These are phyloP conservation scores for Neurospora sp. DNA, from an alignment of 495 filamentous ascomycete species.

Conservation along the genomic window DNA sequence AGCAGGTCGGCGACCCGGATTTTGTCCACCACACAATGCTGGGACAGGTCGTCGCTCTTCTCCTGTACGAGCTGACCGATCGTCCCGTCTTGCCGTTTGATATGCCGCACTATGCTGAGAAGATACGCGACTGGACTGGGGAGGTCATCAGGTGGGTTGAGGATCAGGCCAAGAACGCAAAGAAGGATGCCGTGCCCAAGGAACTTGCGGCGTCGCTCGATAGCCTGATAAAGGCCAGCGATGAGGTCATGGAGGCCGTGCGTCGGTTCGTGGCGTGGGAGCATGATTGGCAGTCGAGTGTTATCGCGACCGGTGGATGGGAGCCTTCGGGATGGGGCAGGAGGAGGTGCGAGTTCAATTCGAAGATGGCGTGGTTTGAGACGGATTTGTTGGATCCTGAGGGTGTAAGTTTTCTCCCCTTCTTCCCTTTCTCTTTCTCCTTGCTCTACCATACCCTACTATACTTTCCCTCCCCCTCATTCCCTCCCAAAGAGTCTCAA, in stretches of 20 bases:
- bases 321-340: conserved; percentile 56
- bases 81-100: conserved; percentile 75
- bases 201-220: conserved; percentile 36
- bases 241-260: conserved; percentile 48
- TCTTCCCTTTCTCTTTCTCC: not conserved
- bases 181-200: not conserved
- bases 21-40: conserved; percentile 75
- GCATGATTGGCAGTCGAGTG: conserved; percentile 53
- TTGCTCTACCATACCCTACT: not conserved
- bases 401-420: conserved; percentile 47
- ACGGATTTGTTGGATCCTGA: conserved; percentile 68
- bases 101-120: conserved; percentile 50
- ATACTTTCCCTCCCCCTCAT: not conserved
- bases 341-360: conserved; percentile 58
- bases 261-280: conserved; percentile 64
- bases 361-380: conserved; percentile 69
- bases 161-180: conserved; percentile 34
- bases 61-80: conserved; percentile 81
- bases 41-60: conserved; percentile 66
- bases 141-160: conserved; percentile 58
- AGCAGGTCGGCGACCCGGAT: conserved; percentile 62
- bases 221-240: conserved; percentile 49
- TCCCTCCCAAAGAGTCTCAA: not conserved
- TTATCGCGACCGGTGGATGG: conserved; percentile 56
- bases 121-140: conserved; percentile 49